Evolutionary conservation across 75 land plant genomes (phyloP), one percentile per base, ranked within the genome.

Genomic region (Azolla pinnata): DNA sequence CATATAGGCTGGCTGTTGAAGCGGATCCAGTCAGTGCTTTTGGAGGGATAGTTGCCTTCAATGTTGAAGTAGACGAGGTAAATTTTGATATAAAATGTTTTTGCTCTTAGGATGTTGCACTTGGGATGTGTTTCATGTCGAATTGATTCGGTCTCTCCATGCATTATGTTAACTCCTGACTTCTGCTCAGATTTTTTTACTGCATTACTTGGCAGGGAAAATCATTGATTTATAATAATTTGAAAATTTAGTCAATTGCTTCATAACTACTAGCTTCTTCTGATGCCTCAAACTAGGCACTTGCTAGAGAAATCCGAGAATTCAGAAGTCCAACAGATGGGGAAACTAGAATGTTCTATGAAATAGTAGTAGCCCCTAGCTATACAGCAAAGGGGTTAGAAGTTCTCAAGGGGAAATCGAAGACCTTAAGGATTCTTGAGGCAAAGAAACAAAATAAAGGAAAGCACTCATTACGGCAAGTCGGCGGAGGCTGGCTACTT

Each of bases 1-100:
- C 99, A 30, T 90, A 95, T 56, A 79, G 85, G 31, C 63, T 83
- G 27, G 99, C 99, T 48, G 91, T 95, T 30, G 77, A 72, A 65
- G 99, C 83, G 33, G 99, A 95, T 60, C 96, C 99, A 34, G 88
- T 95, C 33, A 89, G 96, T 75, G 99, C 99, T 31, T 95, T 95
- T 67, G 99, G 97, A 57, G 99, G 99, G 23, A 95, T 95, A 53
- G 99, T 95, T 5, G 97, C 99, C 44, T 95, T 95, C 75, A 95
- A 95, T 54, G 67, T 77, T 29, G 85, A 81, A 73, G 76, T 95
- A 17, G 87, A 89, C 54, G 97, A 92, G 89, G 97, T 90, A 71
- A 71, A 8, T 19, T 12, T 35, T 35, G 40, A 35, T 35, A 35
- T 35, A 35, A 35, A 12, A 7, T 20, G 7, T 19, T 47, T 0